Evolutionary conservation across 2,329 filamentous ascomycete genomes (phyloP), one percentile per base, ranked within the genome.

Genomic region (Colletotrichum lini): DNA sequence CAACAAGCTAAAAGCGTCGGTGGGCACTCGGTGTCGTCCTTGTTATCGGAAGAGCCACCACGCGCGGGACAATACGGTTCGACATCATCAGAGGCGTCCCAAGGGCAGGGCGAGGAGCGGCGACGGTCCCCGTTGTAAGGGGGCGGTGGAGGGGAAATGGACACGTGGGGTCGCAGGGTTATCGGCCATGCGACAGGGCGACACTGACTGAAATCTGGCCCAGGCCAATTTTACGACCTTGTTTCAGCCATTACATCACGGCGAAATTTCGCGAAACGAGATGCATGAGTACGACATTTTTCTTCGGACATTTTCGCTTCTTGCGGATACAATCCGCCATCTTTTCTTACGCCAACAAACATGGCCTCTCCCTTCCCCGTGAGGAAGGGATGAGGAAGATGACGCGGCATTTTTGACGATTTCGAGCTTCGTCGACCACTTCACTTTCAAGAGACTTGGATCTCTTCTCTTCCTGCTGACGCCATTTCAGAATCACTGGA

Each of bases 21-120:
- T 56, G 72, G 65, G 54, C 84, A 86, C 70, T 81, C 83, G 16
- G 83, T 85, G 58, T 85, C 84, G 26, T 85, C 84, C 7, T 69
- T 86, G 60, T 74, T 86, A 63, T 82, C 84, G 15, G 83, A 84
- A 42, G 80, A 84, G 50, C 79, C 80, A 23, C 79, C 78, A 26
- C 77, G 58, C 23, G 38, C 42, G 16, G 45, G 58, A 15, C 72
- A 65, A 30, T 63, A 65, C 30, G 23, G 53, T 47, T 59, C 67
- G 35, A 45, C 30, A 15, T 26, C 58, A 38, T 52, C 35, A 45
- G 45, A 38, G 21, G 40, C 76, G 23, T 76, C 76, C 42, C 76
- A 75, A 72, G 58, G 16, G 16, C 68, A 64, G n/a, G 49, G 67
- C 40, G 71, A 73, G 23, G 50, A 65, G 38, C 35, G 53, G 49